Evolutionary conservation across 306 rosid species (phyloP).

Genomic region (Lathyrus sativus): DNA sequence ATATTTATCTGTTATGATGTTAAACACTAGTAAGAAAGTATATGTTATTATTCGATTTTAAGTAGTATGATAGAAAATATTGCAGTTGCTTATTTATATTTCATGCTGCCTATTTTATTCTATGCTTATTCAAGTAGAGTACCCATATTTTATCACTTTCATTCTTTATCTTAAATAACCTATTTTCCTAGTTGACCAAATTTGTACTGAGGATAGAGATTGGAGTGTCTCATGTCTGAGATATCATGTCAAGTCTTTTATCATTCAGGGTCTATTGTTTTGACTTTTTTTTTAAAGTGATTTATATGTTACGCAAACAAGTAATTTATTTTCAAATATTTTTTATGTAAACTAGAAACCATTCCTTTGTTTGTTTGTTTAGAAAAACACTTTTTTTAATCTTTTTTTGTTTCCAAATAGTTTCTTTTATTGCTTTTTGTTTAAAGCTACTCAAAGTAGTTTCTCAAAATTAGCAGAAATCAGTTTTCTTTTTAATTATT

Average conservation of each 20-base stretch:
- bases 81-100: slow-evolving; percentile 14
- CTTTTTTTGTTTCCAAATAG: background rate
- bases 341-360: background rate
- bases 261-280: background rate
- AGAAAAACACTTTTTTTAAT: background rate
- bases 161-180: slow-evolving; percentile 27
- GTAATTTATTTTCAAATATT: background rate
- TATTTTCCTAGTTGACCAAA: slow-evolving; percentile 27
- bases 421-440: background rate
- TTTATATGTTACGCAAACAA: background rate
- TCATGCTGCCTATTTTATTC: slow-evolving; percentile 32
- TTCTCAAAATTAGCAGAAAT: background rate
- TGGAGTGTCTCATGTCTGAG: slow-evolving; percentile 20
- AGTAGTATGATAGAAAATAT: slow-evolving; percentile 1
- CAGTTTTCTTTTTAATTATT: background rate
- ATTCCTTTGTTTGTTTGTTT: background rate
- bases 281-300: background rate
- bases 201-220: slow-evolving; percentile 21
- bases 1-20: slow-evolving; percentile 19
- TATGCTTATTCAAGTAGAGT: background rate
- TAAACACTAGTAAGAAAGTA: slow-evolving; percentile 17
- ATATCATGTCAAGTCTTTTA: background rate
- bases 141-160: slow-evolving; percentile 23
- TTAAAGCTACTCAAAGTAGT: background rate
- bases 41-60: slow-evolving; percentile 1